A percentile compares a stretch with the other conserved stretches of the same genome.
These are phyloP conservation scores for Nepenthes gracilis DNA, from an alignment of 148 eudicot species.

Conservation along the genomic window DNA sequence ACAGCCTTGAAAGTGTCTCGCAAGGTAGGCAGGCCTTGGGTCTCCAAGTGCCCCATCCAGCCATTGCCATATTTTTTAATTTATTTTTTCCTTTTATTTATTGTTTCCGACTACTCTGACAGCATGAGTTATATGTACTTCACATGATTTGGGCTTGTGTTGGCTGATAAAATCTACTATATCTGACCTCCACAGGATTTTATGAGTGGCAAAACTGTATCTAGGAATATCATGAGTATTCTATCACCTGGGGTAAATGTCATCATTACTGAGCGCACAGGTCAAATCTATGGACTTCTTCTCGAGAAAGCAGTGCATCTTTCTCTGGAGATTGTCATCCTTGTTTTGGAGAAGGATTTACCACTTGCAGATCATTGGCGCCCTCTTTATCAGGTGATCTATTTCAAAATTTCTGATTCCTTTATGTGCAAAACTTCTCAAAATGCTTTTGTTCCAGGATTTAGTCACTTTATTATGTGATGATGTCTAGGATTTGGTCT, in stretches of 20 bases:
- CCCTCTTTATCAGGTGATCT: conserved; percentile 78
- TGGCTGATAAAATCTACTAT: background rate
- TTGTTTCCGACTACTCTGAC: too few relatives aligned
- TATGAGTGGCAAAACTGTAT: conserved; percentile 92
- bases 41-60: too few relatives aligned
- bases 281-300: conserved; percentile 64
- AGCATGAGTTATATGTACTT: background rate
- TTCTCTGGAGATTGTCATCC: conserved; percentile 66
- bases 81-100: too few relatives aligned
- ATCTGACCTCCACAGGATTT: conserved; percentile 51
- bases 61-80: too few relatives aligned
- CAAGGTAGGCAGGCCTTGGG: too few relatives aligned
- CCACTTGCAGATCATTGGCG: conserved; percentile 87
- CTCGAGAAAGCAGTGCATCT: conserved; percentile 77
- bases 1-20: too few relatives aligned
- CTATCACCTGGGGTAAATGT: conserved; percentile 76
- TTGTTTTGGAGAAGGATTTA: conserved; percentile 73
- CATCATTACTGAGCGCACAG: conserved; percentile 64
- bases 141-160: background rate
- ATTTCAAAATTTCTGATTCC: background rate
- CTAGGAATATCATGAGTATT: conserved; percentile 82
- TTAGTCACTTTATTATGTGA: too few relatives aligned
- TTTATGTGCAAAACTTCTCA: background rate
- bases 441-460: too few relatives aligned
- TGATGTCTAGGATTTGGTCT: too few relatives aligned